These are phyloP conservation scores for Tetrapisispora nanseiensis DNA, from an alignment of 805 yeast genomes.

Conservation along the genomic window DNA sequence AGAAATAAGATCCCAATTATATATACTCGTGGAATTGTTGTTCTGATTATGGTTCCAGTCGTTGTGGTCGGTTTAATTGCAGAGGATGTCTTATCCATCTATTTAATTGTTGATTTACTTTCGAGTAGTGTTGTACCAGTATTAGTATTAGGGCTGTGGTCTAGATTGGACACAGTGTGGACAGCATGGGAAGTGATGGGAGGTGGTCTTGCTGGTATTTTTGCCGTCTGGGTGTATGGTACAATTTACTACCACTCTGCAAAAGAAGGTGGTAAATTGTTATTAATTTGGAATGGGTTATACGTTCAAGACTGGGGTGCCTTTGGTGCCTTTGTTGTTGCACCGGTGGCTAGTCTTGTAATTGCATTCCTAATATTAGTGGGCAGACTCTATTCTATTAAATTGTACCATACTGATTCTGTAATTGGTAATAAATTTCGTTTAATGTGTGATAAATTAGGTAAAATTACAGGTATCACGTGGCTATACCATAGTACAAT, in stretches of 20 bases:
- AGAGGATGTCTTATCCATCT: conserved; percentile 73
- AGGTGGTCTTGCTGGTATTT: conserved; percentile 75
- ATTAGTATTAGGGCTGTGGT: conserved; percentile 67
- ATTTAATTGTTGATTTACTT: conserved; percentile 81
- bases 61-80: conserved; percentile 80
- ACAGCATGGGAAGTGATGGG: conserved; percentile 72
- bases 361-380: conserved; percentile 45
- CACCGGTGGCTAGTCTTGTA: conserved; percentile 72
- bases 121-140: conserved; percentile 83
- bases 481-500: conserved; percentile 26
- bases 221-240: conserved; percentile 78
- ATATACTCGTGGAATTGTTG: conserved; percentile 61
- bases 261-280: conserved; percentile 62
- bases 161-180: conserved; percentile 49
- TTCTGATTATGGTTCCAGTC: conserved; percentile 74
- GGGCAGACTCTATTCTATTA: conserved; percentile 33
- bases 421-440: conserved; percentile 4
- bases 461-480: conserved; percentile 19
- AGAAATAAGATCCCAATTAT: conserved; percentile 63
- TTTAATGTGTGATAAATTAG: conserved; percentile 3
- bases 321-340: conserved; percentile 87
- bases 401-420: conserved; percentile 9
- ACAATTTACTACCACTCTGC: conserved; percentile 67
- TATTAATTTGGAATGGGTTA: conserved; percentile 71
- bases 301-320: conserved; percentile 85